phyloP scores from a whole-genome alignment of 2,329 filamentous ascomycete genomes.

The Phyllosticta citriasiana region DNA sequence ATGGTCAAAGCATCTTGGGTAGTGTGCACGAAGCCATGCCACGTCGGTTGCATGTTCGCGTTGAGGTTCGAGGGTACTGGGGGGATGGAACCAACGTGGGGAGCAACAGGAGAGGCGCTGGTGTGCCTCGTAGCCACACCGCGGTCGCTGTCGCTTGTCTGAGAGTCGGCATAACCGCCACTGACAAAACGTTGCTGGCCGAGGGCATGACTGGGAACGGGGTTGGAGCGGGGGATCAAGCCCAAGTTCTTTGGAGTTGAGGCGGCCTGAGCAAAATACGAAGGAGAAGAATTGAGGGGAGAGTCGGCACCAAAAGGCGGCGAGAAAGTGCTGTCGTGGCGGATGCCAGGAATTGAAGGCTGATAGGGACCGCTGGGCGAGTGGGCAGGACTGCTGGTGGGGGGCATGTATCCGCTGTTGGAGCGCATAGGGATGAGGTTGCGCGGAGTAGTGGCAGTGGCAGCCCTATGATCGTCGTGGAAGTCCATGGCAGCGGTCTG shows the following conservation, averaged over 20 bases:
- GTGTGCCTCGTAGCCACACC: not conserved
- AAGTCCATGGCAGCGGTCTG: slow-evolving; percentile 9
- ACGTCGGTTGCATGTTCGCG: slow-evolving; percentile 50
- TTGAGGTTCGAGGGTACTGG: slow-evolving; percentile 13
- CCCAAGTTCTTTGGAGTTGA: slow-evolving; percentile 3
- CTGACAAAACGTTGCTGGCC: slow-evolving; percentile 1
- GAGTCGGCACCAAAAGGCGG: slow-evolving; percentile 1
- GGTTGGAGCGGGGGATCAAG: not conserved
- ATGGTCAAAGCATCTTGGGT: slow-evolving; percentile 69
- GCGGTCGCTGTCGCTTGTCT: slow-evolving; percentile 5
- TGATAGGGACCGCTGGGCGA: slow-evolving; percentile 4
- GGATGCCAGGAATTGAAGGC: not conserved
- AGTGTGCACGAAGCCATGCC: slow-evolving; percentile 55
- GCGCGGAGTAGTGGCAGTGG: not conserved
- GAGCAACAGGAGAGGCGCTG: slow-evolving; percentile 1
- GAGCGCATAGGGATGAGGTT: slow-evolving; percentile 6
- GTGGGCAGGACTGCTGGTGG: not conserved
- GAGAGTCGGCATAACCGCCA: slow-evolving; percentile 5
- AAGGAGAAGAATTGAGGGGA: slow-evolving; percentile 1
- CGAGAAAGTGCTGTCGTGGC: slow-evolving; percentile 5
- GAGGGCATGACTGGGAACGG: not conserved
- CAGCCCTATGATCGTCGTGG: slow-evolving; percentile 7
- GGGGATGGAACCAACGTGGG: slow-evolving; percentile 1
- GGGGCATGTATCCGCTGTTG: slow-evolving; percentile 2
- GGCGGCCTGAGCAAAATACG: not conserved